A percentile compares a stretch with the other conserved stretches of the same genome.
Evolutionary conservation across 306 rosid genomes (phyloP).

Genomic region (Fragaria nilgerrensis): DNA sequence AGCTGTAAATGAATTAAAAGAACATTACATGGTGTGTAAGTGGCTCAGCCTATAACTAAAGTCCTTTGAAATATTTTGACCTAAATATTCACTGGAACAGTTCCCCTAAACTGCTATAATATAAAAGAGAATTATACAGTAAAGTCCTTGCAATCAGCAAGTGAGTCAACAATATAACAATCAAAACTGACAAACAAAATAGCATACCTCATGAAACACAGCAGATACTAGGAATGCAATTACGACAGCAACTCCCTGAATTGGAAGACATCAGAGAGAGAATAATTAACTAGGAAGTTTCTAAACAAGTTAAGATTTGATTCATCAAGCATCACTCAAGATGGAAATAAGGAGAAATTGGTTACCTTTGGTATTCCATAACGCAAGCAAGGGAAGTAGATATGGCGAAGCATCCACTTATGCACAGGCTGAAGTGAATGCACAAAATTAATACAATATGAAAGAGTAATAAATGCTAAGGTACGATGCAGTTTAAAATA

Average conservation of each 20-base stretch:
- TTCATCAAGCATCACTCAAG: not conserved
- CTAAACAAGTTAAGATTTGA: not conserved
- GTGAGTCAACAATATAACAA: not conserved
- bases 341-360: conserved; percentile 2
- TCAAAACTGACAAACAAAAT: not conserved
- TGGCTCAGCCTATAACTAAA: conserved; percentile 3
- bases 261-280: conserved; percentile 9
- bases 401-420: conserved; percentile 97
- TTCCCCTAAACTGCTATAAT: not conserved
- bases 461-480: not conserved
- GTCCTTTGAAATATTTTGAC: not conserved
- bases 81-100: not conserved
- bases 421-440: conserved; percentile 78
- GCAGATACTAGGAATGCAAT: conserved; percentile 86
- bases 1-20: conserved; percentile 52
- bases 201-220: conserved; percentile 82
- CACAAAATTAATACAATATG: conserved; percentile 2
- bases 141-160: not conserved
- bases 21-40: conserved; percentile 21
- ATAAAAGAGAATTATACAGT: not conserved
- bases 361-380: conserved; percentile 83
- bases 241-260: conserved; percentile 69
- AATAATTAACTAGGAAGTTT: conserved; percentile 16
- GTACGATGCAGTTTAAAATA: conserved; percentile 11
- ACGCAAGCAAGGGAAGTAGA: conserved; percentile 84